These are phyloP conservation scores for Dactylorhiza incarnata DNA, from an alignment of 106 monocot species.

Conservation along the genomic window DNA sequence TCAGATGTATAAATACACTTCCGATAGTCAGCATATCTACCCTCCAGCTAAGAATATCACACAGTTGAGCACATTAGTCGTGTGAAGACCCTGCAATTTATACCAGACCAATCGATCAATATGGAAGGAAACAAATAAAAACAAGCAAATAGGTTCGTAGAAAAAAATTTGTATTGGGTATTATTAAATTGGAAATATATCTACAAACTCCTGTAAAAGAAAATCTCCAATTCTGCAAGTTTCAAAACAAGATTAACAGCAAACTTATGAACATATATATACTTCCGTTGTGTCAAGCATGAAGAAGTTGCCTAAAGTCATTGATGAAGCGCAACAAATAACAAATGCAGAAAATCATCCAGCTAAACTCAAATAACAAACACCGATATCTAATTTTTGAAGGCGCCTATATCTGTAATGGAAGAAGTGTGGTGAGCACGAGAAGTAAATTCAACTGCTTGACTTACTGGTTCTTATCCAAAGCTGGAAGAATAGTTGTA, in stretches of 20 bases:
- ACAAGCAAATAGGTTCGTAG: neutral
- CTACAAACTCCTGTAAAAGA: neutral
- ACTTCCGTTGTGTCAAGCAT: too few species aligned
- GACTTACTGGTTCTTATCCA: too few species aligned
- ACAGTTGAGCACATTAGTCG: constrained; percentile 60
- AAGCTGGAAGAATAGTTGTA: too few species aligned
- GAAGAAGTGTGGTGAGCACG: too few species aligned
- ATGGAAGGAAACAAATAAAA: constrained; percentile 10
- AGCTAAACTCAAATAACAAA: neutral
- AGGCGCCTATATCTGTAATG: neutral
- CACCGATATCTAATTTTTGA: neutral
- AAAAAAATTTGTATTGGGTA: neutral
- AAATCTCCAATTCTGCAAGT: neutral
- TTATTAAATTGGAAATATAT: neutral
- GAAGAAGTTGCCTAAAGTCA: neutral
- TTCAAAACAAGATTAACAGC: too few species aligned
- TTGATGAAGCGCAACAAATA: neutral
- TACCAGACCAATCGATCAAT: constrained; percentile 63
- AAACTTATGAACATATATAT: too few species aligned
- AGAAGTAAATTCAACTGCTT: too few species aligned
- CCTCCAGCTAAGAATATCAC: constrained; percentile 81
- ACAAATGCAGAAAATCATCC: neutral
- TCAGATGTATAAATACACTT: constrained; percentile 31
- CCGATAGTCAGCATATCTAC: constrained; percentile 51
- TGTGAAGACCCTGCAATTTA: constrained; percentile 78